Evolutionary conservation across 1,284 basidiomycete genomes (phyloP), one percentile per base, ranked within the genome.

Genomic region (Stygiomarasmius scandens): DNA sequence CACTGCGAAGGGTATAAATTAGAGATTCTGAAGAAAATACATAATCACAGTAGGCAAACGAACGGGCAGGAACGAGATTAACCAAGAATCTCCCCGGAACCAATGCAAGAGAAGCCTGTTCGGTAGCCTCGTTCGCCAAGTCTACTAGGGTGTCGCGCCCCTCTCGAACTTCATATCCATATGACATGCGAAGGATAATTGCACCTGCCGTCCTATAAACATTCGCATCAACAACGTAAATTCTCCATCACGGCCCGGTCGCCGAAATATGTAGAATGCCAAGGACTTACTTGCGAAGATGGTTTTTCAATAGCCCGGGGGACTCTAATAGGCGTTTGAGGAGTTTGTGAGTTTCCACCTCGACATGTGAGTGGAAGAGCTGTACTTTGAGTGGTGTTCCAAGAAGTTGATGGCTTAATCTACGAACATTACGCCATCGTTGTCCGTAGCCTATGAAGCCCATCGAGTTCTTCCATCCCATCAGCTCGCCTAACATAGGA

Each of bases 381-480:
- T 56, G 44, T 27, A 54, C 46, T 14, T 34, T 43, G 22, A 6
- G 14, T 20, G 41, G 24, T 12, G 49, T 56, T 24, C 55, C 55
- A 24, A 62, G 59, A 8, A 74, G 64, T 20, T 70, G 71, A 36
- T 73, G 74, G 55, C 79, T 70, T 25, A 75, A 67, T 49, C 71
- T 71, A 58, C 80, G 76, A 61, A 75, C 75, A 54, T 71, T 70
- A 16, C 78, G 73, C 62, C 78, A 70, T 16, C 64, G 68, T 45
- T 73, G 68, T 38, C 75, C 76, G 62, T 80, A 79, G 23, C 55
- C 58, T 12, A 36, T 14, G 1, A 66, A 36, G 3, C 53, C 46
- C 4, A 64, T 53, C 1, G 49, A 50, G 27, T 63, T 60, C 16
- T 60, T 56, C 56, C 63, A 66, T 1, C 65, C 65, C 11, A 59